Percentiles rank a stretch among this genome's conserved stretches.
Conservation (phyloP, 495 filamentous ascomycete species). For the Daldinia vernicosa region DNA sequence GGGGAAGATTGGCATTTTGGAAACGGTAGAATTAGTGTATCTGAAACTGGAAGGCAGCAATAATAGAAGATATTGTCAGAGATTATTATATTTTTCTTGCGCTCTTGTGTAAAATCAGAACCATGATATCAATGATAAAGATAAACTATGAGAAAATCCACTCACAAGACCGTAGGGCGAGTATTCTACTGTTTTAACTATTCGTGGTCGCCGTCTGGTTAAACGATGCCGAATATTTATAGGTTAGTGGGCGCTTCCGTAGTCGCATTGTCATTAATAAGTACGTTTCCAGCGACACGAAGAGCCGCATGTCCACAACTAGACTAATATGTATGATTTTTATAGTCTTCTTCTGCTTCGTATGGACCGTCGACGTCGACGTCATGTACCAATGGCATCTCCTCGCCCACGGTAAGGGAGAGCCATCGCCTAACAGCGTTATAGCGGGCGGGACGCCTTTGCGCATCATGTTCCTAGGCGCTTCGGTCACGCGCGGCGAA, state of each 20-base stretch:
- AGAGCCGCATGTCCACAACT: not conserved
- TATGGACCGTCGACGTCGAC: constrained; percentile 34
- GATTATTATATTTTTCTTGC: not conserved
- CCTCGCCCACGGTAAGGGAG: constrained; percentile 7
- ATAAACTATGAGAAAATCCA: constrained; percentile 14
- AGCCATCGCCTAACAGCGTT: constrained; percentile 12
- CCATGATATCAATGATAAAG: constrained; percentile 27
- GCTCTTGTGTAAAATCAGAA: not conserved
- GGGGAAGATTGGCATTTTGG: not conserved
- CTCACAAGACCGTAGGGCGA: constrained; percentile 1
- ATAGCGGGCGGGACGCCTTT: constrained; percentile 36
- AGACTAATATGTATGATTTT: constrained; percentile 6
- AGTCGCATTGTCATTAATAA: constrained; percentile 19
- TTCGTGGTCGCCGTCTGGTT: not conserved
- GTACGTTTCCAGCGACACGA: constrained; percentile 2
- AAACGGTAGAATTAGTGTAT: not conserved
- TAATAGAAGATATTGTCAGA: not conserved
- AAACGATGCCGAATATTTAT: constrained; percentile 28
- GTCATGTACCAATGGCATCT: constrained; percentile 33
- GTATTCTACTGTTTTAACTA: not conserved
- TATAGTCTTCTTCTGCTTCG: constrained; percentile 27
- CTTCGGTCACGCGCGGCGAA: constrained; percentile 44
- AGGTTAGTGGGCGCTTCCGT: constrained; percentile 15
- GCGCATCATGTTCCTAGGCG: constrained; percentile 46
- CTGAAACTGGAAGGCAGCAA: not conserved